Evolutionary conservation across 371 early-diverging fungal genomes (phyloP).

Genomic region (Mucor circinelloides): DNA sequence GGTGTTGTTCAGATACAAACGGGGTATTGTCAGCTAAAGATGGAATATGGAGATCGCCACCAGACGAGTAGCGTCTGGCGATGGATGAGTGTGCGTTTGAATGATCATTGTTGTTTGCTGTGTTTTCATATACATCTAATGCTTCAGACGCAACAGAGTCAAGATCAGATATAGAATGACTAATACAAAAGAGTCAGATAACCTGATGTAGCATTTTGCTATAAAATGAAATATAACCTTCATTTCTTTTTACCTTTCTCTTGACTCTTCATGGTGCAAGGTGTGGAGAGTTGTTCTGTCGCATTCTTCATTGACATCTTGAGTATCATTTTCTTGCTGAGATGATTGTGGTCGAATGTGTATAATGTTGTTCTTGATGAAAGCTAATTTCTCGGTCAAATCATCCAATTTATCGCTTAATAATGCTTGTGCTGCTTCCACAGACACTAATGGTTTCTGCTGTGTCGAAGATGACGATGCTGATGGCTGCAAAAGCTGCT

Average conservation of each 20-base stretch:
- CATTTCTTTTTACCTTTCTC: conserved; percentile 18
- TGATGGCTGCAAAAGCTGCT: background rate
- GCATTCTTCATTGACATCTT: background rate
- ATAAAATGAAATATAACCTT: background rate
- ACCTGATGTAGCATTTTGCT: background rate
- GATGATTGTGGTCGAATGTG: conserved; percentile 18
- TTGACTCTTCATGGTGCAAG: conserved; percentile 3
- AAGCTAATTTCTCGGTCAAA: conserved; percentile 39
- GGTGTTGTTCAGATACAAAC: conserved; percentile 43
- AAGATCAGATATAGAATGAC: conserved; percentile 24
- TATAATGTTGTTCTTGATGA: conserved; percentile 42
- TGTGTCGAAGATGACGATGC: background rate
- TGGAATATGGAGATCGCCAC: conserved; percentile 25
- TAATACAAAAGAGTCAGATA: background rate
- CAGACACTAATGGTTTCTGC: conserved; percentile 8
- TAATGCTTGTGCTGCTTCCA: conserved; percentile 29
- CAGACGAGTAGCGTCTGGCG: conserved; percentile 25
- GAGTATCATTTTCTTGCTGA: conserved; percentile 2
- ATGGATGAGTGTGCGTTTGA: background rate
- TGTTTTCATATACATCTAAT: conserved; percentile 39
- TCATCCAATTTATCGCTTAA: conserved; percentile 36
- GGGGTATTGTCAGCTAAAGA: conserved; percentile 32
- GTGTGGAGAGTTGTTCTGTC: conserved; percentile 32
- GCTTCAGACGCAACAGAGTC: conserved; percentile 45
- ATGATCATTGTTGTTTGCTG: conserved; percentile 4